Percentiles rank a stretch among this genome's conserved stretches.
Evolutionary conservation across 2,329 filamentous ascomycete genomes (phyloP).

Genomic region (Microascus cirrosus): DNA sequence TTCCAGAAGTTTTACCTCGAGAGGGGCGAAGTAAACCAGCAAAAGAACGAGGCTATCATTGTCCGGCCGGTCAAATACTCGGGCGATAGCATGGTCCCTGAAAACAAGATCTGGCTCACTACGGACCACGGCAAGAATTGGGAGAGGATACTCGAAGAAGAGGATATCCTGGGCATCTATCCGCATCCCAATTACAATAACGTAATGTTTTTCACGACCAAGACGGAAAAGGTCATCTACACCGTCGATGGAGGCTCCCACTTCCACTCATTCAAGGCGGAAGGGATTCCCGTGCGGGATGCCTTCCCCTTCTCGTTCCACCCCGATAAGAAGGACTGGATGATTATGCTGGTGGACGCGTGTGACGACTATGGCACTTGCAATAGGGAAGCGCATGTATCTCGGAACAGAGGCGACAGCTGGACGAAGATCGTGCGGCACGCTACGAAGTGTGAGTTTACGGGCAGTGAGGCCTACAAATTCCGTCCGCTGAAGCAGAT

Average conservation of each 20-base stretch:
- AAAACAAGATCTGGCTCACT: slow-evolving; percentile 59
- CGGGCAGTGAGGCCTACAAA: slow-evolving; percentile 49
- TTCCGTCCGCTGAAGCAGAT: slow-evolving; percentile 43
- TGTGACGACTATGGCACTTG: slow-evolving; percentile 54
- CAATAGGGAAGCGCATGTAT: slow-evolving; percentile 63
- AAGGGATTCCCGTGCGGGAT: slow-evolving; percentile 32
- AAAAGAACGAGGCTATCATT: slow-evolving; percentile 62
- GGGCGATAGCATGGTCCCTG: slow-evolving; percentile 18
- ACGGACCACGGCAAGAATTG: slow-evolving; percentile 85
- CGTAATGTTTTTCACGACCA: slow-evolving; percentile 75
- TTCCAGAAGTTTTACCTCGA: slow-evolving; percentile 67
- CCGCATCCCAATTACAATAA: slow-evolving; percentile 77
- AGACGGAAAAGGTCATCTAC: slow-evolving; percentile 56
- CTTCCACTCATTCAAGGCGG: slow-evolving; percentile 64
- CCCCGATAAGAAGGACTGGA: slow-evolving; percentile 73
- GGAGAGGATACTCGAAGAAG: slow-evolving; percentile 56
- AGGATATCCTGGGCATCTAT: slow-evolving; percentile 59
- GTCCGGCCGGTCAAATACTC: slow-evolving; percentile 31
- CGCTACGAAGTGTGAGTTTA: slow-evolving; percentile 78
- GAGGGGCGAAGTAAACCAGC: slow-evolving; percentile 51
- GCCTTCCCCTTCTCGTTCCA: slow-evolving; percentile 61
- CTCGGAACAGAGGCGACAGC: slow-evolving; percentile 65
- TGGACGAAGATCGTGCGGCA: slow-evolving; percentile 69
- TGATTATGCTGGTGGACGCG: slow-evolving; percentile 77
- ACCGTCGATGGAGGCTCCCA: slow-evolving; percentile 67